A percentile compares a stretch with the other conserved stretches of the same genome.
Evolutionary conservation across 2,329 filamentous ascomycete genomes (phyloP).

Genomic region (Oidium heveae): DNA sequence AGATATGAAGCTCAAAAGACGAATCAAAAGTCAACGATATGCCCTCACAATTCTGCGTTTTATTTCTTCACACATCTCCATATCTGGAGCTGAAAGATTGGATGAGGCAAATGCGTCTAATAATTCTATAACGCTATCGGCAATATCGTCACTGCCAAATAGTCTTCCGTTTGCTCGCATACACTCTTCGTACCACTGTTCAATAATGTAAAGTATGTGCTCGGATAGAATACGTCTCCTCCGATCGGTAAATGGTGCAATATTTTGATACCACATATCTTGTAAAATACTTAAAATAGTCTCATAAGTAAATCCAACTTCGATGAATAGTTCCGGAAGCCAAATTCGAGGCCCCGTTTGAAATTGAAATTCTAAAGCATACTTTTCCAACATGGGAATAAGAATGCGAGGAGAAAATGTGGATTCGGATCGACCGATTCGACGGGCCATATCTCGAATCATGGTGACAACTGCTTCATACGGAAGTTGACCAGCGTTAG

Average conservation of each 20-base stretch:
- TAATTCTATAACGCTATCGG: conserved; percentile 20
- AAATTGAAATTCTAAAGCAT: conserved; percentile 31
- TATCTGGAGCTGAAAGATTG: conserved; percentile 8
- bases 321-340: conserved; percentile 35
- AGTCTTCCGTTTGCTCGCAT: conserved; percentile 25
- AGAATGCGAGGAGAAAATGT: conserved; percentile 38
- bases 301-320: conserved; percentile 35
- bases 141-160: conserved; percentile 35
- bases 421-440: conserved; percentile 37
- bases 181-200: conserved; percentile 33
- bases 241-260: conserved; percentile 34
- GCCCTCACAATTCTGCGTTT: conserved; percentile 17
- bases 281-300: conserved; percentile 35
- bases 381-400: conserved; percentile 35
- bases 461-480: conserved; percentile 45
- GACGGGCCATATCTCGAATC: conserved; percentile 38
- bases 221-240: conserved; percentile 30
- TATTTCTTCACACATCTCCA: conserved; percentile 18
- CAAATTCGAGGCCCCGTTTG: conserved; percentile 21
- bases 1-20: no score
- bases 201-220: conserved; percentile 34
- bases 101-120: conserved; percentile 17
- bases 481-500: conserved; percentile 23
- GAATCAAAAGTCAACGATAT: background rate
- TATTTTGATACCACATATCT: conserved; percentile 39